Evolutionary conservation across 192 early-diverging fungal species (phyloP), one percentile per base, ranked within the genome.

Genomic region (Coemansia sp.): DNA sequence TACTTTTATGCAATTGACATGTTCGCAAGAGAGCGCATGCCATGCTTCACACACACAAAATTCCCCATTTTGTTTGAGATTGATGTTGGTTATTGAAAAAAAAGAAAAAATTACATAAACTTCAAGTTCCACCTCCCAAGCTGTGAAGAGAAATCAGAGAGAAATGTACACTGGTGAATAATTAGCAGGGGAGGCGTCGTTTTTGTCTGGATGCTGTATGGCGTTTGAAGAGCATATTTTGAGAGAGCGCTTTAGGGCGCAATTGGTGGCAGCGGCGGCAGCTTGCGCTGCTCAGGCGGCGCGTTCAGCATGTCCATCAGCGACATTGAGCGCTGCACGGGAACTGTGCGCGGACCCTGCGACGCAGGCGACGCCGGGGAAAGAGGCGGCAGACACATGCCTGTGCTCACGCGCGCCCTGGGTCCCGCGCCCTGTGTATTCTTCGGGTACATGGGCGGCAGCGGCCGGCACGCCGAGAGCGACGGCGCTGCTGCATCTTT

Each of bases 221-320:
- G 40, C 40, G 40, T 42, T 31, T 15, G 14, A 15, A 42, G 2
- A 15, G 40, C 12, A n/a, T n/a, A n/a, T 42, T 42, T 42, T 42
- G 40, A n/a, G 42, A n/a, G 42, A 5, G 14, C n/a, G 46, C n/a
- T 17, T 48, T 7, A 48, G 42, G 67, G 64, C 6, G 50, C 58
- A 20, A 64, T 52, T 20, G 74, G 40, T 2, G 77, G 71, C 37
- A 74, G 67, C 47, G 77, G 77, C 7, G 77, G 77, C 9, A 80
- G 77, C 60, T 36, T 80, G 65, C 77, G 77, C 50, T 80, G 65
- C 71, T 80, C 68, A 0, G 77, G 77, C 57, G 77, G 71, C 4
- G 71, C 77, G 55, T 80, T 74, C 28, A 80, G 71, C 68, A 80
- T 25, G 23, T 69, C 77, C 77, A 80, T 71, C 59, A 80, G 51